A percentile compares a stretch with the other conserved stretches of the same genome.
Evolutionary conservation across 140 eudicot genomes (phyloP).

Genomic region (Cichorium intybus): DNA sequence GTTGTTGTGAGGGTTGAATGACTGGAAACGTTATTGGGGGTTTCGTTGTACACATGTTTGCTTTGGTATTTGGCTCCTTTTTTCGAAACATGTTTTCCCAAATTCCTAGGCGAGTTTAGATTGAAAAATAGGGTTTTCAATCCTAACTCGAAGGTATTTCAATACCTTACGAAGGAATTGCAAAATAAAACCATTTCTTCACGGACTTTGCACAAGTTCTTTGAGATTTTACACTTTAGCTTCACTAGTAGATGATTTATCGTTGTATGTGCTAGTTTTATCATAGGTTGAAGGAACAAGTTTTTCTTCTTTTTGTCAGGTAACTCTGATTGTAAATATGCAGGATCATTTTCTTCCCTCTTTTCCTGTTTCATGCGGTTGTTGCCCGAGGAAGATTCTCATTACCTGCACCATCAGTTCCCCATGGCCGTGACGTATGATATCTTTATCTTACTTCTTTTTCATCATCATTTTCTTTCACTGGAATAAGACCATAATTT

Average conservation of each 20-base stretch:
- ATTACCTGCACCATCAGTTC: conserved; percentile 94
- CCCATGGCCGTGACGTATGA: conserved; percentile 91
- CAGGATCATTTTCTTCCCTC: conserved; percentile 86
- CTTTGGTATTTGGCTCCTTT: neutral
- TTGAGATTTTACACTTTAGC: neutral
- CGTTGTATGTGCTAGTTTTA: neutral
- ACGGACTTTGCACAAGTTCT: neutral
- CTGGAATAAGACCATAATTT: neutral
- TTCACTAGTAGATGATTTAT: neutral
- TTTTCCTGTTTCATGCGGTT: conserved; percentile 86
- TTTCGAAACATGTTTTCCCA: neutral
- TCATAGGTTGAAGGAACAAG: conserved; percentile 8
- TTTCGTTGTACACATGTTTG: conserved; percentile 1
- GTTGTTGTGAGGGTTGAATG: neutral
- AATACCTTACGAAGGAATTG: neutral
- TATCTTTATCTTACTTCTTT: conserved; percentile 16
- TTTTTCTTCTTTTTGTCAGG: neutral
- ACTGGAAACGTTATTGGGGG: neutral
- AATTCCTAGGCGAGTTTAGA: neutral
- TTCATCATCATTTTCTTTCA: neutral
- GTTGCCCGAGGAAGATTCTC: conserved; percentile 98
- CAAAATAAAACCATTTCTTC: neutral
- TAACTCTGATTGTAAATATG: no score
- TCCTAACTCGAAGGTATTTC: neutral
- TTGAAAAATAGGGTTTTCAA: conserved; percentile 1